Conservation (phyloP, 768 basidiomycete genomes). For the Tulasnella sp. region DNA sequence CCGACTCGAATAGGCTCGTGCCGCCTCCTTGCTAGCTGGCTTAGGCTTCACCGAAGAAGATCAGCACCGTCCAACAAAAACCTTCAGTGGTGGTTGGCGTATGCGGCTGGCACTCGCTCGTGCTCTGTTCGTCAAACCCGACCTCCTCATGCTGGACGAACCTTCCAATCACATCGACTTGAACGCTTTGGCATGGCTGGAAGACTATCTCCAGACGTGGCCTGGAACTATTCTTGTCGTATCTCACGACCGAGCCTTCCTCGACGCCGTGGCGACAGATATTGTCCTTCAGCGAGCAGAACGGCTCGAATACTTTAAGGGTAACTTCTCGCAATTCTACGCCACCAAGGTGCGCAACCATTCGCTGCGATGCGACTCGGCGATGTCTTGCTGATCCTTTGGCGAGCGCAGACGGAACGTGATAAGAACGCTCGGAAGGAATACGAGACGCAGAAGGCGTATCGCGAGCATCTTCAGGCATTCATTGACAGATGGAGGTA, state of each 20-base stretch:
- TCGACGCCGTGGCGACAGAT: slow-evolving; percentile 96
- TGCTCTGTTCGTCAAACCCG: slow-evolving; percentile 90
- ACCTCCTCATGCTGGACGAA: slow-evolving; percentile 62
- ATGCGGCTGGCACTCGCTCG: slow-evolving; percentile 96
- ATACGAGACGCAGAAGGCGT: slow-evolving; percentile 95
- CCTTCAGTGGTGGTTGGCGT: slow-evolving; percentile 98
- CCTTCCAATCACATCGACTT: slow-evolving; percentile 96
- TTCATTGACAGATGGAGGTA: slow-evolving; percentile 99
- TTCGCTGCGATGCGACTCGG: neutral
- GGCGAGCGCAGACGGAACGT: slow-evolving; percentile 76
- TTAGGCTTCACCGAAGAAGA: slow-evolving; percentile 90
- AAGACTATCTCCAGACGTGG: slow-evolving; percentile 98
- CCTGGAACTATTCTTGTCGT: slow-evolving; percentile 89
- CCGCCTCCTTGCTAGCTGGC: slow-evolving; percentile 47
- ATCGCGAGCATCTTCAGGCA: slow-evolving; percentile 92
- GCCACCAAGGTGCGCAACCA: slow-evolving; percentile 49
- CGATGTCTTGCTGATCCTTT: neutral
- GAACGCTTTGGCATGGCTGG: slow-evolving; percentile 96
- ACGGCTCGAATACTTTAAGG: slow-evolving; percentile 96
- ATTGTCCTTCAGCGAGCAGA: slow-evolving; percentile 96
- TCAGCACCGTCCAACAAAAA: slow-evolving; percentile 78
- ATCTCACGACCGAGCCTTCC: slow-evolving; percentile 96
- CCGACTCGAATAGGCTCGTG: slow-evolving; percentile 41
- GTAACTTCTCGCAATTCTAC: slow-evolving; percentile 99
- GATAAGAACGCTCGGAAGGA: slow-evolving; percentile 90